Percentiles rank a stretch among this genome's conserved stretches.
Conservation (phyloP, 1,139 yeast species). For the Diutina pseudorugosa region DNA sequence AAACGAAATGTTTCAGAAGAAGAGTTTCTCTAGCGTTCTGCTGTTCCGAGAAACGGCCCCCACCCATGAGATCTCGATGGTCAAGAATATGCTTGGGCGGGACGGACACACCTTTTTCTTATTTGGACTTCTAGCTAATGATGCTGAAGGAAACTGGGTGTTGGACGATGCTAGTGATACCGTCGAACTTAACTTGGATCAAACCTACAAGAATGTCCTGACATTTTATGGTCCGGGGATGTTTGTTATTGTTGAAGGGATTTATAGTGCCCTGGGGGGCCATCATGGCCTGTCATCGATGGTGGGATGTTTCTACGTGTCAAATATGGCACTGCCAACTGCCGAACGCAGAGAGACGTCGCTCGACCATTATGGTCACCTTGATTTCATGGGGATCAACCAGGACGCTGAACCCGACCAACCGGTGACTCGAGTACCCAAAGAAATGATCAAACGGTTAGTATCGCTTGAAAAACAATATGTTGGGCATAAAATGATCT, state of each 20-base stretch:
- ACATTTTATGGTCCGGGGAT: constrained; percentile 71
- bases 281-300: constrained; percentile 16
- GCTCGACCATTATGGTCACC: constrained; percentile 59
- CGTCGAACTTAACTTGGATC: constrained; percentile 59
- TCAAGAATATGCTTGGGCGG: constrained; percentile 78
- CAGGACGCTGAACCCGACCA: constrained; percentile 42
- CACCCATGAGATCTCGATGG: constrained; percentile 50
- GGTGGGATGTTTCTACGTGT: constrained; percentile 54
- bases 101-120: constrained; percentile 66
- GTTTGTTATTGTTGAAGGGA: constrained; percentile 75
- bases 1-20: constrained; percentile 58
- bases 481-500: constrained; percentile 43
- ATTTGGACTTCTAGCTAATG: constrained; percentile 61
- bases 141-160: constrained; percentile 55
- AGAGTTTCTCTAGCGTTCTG: constrained; percentile 28
- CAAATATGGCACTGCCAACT: constrained; percentile 78
- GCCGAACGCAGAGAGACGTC: constrained; percentile 63
- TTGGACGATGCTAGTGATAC: constrained; percentile 75
- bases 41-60: constrained; percentile 14
- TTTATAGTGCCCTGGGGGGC: constrained; percentile 56
- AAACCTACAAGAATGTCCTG: constrained; percentile 53
- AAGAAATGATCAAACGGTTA: constrained; percentile 37
- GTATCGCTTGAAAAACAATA: constrained; percentile 43
- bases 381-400: constrained; percentile 68
- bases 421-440: constrained; percentile 13